Evolutionary conservation across 2,329 filamentous ascomycete genomes (phyloP).

Genomic region (Aschersonia sp.): DNA sequence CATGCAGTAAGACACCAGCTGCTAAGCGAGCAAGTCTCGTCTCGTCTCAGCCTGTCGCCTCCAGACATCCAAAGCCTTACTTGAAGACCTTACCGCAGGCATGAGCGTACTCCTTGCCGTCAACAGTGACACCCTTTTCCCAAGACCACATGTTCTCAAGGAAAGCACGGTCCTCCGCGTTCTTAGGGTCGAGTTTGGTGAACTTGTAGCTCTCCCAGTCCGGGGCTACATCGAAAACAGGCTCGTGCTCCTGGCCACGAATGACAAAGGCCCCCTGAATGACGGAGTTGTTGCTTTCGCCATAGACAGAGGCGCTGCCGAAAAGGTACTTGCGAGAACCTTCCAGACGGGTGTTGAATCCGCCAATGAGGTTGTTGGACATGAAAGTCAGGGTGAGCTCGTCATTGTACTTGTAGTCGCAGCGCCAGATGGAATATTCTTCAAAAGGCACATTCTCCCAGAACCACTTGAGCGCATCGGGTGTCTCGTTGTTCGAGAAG

Average conservation of each 20-base stretch:
- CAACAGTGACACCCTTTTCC: conserved; percentile 68
- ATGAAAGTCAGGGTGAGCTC: conserved; percentile 97
- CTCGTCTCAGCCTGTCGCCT: neutral
- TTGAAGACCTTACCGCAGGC: conserved; percentile 98
- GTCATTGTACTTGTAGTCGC: conserved; percentile 98
- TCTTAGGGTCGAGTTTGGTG: conserved; percentile 86
- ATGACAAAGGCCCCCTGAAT: conserved; percentile 90
- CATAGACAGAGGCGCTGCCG: conserved; percentile 79
- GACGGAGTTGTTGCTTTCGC: conserved; percentile 74
- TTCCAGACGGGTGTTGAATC: conserved; percentile 96
- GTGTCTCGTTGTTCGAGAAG: conserved; percentile 92
- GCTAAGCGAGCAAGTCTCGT: no score
- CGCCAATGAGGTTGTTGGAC: conserved; percentile 95
- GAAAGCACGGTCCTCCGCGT: conserved; percentile 70
- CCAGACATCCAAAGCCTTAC: conserved; percentile 35
- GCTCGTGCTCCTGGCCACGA: conserved; percentile 73
- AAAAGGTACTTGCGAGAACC: conserved; percentile 97
- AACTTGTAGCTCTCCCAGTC: conserved; percentile 96
- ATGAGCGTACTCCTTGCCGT: conserved; percentile 81
- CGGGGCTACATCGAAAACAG: conserved; percentile 92
- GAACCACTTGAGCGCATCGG: conserved; percentile 86
- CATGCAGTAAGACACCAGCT: no score
- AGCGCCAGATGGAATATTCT: conserved; percentile 90
- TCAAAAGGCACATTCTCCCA: conserved; percentile 91
- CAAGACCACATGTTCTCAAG: conserved; percentile 81